Conservation (phyloP, 169 alveolate genomes). For the Cryptosporidium sp. region DNA sequence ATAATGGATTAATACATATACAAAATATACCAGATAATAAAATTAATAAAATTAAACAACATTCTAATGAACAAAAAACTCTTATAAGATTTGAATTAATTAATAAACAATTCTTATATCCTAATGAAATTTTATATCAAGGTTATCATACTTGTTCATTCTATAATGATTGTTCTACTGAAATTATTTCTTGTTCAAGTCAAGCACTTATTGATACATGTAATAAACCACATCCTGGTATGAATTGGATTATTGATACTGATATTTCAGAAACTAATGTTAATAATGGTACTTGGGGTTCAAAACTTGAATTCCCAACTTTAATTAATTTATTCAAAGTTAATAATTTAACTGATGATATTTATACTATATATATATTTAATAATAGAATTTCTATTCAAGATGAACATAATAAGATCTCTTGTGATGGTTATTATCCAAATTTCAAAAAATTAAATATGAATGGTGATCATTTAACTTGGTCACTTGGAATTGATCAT, state of each 20-base stretch:
- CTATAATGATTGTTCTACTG: conserved; percentile 18
- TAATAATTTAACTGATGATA: not conserved
- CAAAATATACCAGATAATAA: not conserved
- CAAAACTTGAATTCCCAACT: conserved; percentile 3
- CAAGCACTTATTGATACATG: conserved; percentile 32
- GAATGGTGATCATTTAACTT: not conserved
- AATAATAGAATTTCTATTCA: conserved; percentile 15
- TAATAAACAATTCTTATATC: not conserved
- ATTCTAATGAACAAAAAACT: conserved; percentile 2
- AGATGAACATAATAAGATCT: conserved; percentile 6
- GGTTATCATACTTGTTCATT: conserved; percentile 18
- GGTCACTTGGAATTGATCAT: conserved; percentile 19
- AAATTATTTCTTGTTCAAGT: not conserved
- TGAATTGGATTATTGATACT: conserved; percentile 9
- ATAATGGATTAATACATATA: conserved; percentile 6
- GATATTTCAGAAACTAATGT: conserved; percentile 47
- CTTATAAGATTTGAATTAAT: conserved; percentile 9
- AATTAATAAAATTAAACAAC: not conserved
- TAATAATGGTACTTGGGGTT: conserved; percentile 61
- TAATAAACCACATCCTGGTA: conserved; percentile 36
- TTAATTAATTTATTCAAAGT: not conserved
- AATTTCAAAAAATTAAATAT: not conserved
- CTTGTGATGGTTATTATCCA: conserved; percentile 23
- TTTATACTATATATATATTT: conserved; percentile 1
- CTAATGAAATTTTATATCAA: conserved; percentile 28